These are phyloP conservation scores for Thermothelomyces thermophilus DNA, from an alignment of 2,329 filamentous ascomycete genomes.

Conservation along the genomic window DNA sequence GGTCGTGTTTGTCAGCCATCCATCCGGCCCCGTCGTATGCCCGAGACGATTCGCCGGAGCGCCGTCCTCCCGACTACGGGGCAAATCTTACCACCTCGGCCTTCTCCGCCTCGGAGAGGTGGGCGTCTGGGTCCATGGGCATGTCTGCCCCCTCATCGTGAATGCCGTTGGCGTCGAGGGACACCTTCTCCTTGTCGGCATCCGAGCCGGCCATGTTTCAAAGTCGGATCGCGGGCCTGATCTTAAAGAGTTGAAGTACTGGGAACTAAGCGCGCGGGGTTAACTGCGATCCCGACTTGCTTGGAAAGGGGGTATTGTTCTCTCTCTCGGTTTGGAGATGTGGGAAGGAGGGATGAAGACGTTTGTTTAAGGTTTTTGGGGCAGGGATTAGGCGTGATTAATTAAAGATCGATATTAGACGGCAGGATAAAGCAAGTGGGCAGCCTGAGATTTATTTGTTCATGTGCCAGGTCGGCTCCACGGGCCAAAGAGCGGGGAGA, in stretches of 20 bases:
- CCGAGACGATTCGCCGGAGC: too few relatives aligned
- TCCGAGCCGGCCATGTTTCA: slow-evolving; percentile 16
- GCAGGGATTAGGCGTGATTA: background rate
- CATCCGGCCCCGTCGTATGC: background rate
- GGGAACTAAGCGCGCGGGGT: background rate
- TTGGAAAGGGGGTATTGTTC: too few relatives aligned
- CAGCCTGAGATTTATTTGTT: background rate
- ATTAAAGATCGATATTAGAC: too few relatives aligned
- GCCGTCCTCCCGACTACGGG: background rate
- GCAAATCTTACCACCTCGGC: slow-evolving; percentile 25
- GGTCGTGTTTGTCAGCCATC: background rate
- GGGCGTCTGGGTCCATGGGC: slow-evolving; percentile 30
- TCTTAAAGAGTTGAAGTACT: slow-evolving; percentile 3
- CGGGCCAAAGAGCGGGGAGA: background rate
- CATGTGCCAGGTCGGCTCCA: background rate
- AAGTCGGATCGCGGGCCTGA: slow-evolving; percentile 10
- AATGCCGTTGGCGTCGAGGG: slow-evolving; percentile 18
- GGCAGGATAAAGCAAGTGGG: background rate
- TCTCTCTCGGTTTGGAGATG: too few relatives aligned
- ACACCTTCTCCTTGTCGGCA: slow-evolving; percentile 19
- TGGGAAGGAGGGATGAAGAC: background rate
- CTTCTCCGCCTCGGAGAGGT: slow-evolving; percentile 27
- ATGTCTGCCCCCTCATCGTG: slow-evolving; percentile 22
- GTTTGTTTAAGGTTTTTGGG: too few relatives aligned
- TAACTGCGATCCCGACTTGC: too few relatives aligned